Evolutionary conservation across 257 asterid genomes (phyloP), one percentile per base, ranked within the genome.

Genomic region (Primulina tabacum): DNA sequence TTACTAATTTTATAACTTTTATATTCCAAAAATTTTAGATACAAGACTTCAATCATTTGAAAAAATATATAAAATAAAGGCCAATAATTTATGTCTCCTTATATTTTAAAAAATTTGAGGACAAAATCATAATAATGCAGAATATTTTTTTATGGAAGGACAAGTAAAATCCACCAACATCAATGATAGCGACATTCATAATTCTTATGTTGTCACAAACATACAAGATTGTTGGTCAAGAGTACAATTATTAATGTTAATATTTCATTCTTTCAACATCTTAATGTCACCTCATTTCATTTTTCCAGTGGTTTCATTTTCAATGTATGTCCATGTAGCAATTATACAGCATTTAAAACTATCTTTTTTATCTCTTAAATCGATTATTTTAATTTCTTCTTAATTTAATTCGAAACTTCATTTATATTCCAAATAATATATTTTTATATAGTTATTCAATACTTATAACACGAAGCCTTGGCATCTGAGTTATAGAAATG

Each of bases 141-240:
- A 32, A 20, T 52, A 57, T 43, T 56, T 20, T 20, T 68, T 35
- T 56, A 65, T 21, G 64, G 78, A 5, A 17, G 20, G 57, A 79
- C 78, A 76, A 79, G 71, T 53, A 76, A 82, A 78, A 73, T 67
- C 79, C 81, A 73, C 86, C 76, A 78, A 70, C 76, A 59, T 50
- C 34, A 9, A 76, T 68, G 72, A 76, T 60, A 61, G 62, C 60
- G 56, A 70, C 65, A 68, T 3, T 40, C 73, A 59, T 55, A 60
- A 62, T 72, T 75, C 70, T 16, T 64, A 77, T 80, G 57, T 74
- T 69, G 62, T 71, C 79, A 67, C 55, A 18, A 77, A 69, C 73
- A 67, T 64, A 71, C 18, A 55, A 64, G 65, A 70, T 65, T 71
- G 67, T 68, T 66, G 71, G 67, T 75, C 70, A 68, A 71, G 24